A percentile compares a stretch with the other conserved stretches of the same genome.
These are phyloP conservation scores for Paramarasmius palmivorus DNA, from an alignment of 1,284 basidiomycete genomes.

Conservation along the genomic window DNA sequence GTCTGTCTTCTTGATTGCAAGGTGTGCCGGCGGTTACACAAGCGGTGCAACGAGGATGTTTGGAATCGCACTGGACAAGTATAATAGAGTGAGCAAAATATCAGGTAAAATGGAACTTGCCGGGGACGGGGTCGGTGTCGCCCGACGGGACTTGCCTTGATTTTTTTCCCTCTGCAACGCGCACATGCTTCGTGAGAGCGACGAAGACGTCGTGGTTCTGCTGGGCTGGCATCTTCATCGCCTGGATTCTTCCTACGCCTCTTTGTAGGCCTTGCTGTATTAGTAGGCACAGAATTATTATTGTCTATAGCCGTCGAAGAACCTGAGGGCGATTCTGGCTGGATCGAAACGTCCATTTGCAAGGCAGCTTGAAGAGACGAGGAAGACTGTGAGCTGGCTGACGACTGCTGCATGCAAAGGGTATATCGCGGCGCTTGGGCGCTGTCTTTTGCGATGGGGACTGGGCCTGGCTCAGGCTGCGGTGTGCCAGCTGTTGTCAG, in stretches of 20 bases:
- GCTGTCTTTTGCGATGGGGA: slow-evolving; percentile 5
- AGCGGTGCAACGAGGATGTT: slow-evolving; percentile 80
- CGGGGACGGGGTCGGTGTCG: slow-evolving; percentile 59
- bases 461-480: slow-evolving; percentile 18
- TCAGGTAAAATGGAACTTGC: slow-evolving; percentile 64
- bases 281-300: slow-evolving; percentile 9
- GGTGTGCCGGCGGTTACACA: slow-evolving; percentile 74
- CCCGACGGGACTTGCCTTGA: slow-evolving; percentile 88
- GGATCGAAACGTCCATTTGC: slow-evolving; percentile 59
- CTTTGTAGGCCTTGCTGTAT: slow-evolving; percentile 39
- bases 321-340: slow-evolving; percentile 41
- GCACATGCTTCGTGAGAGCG: slow-evolving; percentile 87
- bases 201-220: slow-evolving; percentile 74
- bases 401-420: neutral
- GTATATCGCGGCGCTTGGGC: neutral
- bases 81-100: slow-evolving; percentile 21
- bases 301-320: slow-evolving; percentile 33
- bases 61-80: slow-evolving; percentile 74
- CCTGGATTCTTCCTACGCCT: slow-evolving; percentile 55
- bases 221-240: slow-evolving; percentile 50
- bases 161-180: slow-evolving; percentile 88
- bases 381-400: slow-evolving; percentile 19
- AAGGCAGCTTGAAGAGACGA: slow-evolving; percentile 60
- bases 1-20: slow-evolving; percentile 83
- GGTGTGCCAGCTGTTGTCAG: slow-evolving; percentile 8